Evolutionary conservation across 2,329 filamentous ascomycete genomes (phyloP).

Genomic region (Lomentospora prolificans): DNA sequence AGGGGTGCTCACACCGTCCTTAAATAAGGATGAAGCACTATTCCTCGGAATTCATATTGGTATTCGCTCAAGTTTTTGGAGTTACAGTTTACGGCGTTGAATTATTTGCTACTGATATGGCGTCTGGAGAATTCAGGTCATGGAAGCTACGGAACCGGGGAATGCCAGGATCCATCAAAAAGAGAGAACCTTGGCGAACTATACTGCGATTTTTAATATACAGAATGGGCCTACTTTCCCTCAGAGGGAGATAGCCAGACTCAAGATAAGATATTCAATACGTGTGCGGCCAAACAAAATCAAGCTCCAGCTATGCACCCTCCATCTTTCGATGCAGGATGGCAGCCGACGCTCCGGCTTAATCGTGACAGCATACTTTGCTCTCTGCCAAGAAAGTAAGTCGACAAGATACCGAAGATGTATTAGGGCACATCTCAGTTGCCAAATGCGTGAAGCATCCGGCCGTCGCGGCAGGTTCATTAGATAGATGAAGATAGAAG

Average conservation of each 20-base stretch:
- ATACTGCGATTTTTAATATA: too few relatives aligned
- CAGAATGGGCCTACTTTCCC: too few relatives aligned
- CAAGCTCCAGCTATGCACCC: constrained; percentile 88
- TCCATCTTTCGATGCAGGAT: constrained; percentile 66
- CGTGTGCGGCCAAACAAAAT: constrained; percentile 57
- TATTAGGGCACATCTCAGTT: constrained; percentile 55
- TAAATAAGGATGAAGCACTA: constrained; percentile 47
- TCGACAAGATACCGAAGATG: constrained; percentile 74
- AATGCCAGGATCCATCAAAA: too few relatives aligned
- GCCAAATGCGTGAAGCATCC: constrained; percentile 37
- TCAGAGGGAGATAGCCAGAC: too few relatives aligned
- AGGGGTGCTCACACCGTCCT: constrained; percentile 87
- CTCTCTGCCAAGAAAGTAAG: constrained; percentile 58
- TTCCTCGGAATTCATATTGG: too few relatives aligned
- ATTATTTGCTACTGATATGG: too few relatives aligned
- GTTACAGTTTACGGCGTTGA: too few relatives aligned
- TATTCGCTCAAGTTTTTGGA: too few relatives aligned
- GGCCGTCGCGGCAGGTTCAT: constrained; percentile 49
- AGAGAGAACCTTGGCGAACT: too few relatives aligned
- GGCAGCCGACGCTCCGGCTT: constrained; percentile 97
- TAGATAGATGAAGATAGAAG: not conserved
- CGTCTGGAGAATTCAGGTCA: too few relatives aligned
- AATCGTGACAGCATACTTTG: constrained; percentile 63
- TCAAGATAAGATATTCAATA: not conserved
- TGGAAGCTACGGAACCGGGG: too few relatives aligned